Base-by-base conservation (phyloP, 352 stramenopile genomes). In the Elongisporangium anandrum region DNA sequence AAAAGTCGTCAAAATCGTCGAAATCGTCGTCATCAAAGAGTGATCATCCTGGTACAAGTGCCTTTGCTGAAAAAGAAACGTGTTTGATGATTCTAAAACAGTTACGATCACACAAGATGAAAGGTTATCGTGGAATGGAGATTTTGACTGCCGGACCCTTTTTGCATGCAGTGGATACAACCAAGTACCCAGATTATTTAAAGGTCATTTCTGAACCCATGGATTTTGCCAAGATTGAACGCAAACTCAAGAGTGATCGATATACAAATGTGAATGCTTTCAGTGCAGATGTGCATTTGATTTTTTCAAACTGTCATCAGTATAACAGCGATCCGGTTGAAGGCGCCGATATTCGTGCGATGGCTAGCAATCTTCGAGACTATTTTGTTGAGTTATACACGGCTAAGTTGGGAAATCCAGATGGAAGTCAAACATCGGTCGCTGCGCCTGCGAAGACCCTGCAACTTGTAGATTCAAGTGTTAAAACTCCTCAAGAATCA, bases 241-340 rank as follows among this genome's bases (percentile, higher is more conserved):
- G 79, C 15, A 95, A 95, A 52, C 65, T 95, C n/a, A 93, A 92
- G 60, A 81, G 76, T 15, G 83, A 93, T 64, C 82, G 86, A 0
- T 95, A 95, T 52, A 67, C 65, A 29, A 87, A 81, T 26, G 64
- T 89, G 26, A 83, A 87, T 49, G 84, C 92, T 54, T 95, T 95
- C 60, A 87, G 80, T 50, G 86, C 86, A 9, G 86, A 95, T 52
- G 82, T 95, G 7, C 84, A 94, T 52, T 67, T 95, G 64, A 94
- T 95, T 17, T 94, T 95, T 66, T 90, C 84, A 24, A 95, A 95
- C 57, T 95, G 86, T 45, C 77, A 92, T 73, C 94, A 94, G 69
- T 95, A 95, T 66, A 95, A 95, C 65, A 93, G 79, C 52, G 86
- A 95, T 68, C 86, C 86, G 4, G 62, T 93, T 13, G 82, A 95